A percentile compares a stretch with the other conserved stretches of the same genome.
phyloP scores from a whole-genome alignment of 202 grass and related monocot genomes.

The Sporobolus alterniflorus region DNA sequence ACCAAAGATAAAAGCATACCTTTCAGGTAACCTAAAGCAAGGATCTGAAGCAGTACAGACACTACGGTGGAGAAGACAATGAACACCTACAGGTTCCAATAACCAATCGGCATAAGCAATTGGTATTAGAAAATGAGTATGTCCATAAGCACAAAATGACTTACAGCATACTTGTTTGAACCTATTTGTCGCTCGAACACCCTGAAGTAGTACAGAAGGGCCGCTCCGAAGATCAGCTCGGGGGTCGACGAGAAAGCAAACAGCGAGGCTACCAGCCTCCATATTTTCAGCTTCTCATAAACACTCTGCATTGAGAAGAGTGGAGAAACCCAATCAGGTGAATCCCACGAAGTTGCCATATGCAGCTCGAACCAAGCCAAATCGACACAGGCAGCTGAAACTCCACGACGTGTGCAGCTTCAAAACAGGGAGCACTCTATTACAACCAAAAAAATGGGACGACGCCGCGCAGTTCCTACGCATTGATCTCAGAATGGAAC shows the following conservation, averaged over 20 bases:
- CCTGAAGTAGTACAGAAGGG: slow-evolving; percentile 91
- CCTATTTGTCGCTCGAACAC: slow-evolving; percentile 93
- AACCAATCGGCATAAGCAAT: slow-evolving; percentile 35
- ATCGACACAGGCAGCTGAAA: not conserved
- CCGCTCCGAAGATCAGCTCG: slow-evolving; percentile 86
- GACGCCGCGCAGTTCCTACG: not conserved
- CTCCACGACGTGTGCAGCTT: not conserved
- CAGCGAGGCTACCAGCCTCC: slow-evolving; percentile 67
- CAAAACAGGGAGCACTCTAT: not conserved
- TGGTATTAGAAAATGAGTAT: slow-evolving; percentile 10
- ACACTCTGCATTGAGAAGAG: slow-evolving; percentile 59
- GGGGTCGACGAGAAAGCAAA: slow-evolving; percentile 82
- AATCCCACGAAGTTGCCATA: not conserved
- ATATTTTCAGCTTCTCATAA: slow-evolving; percentile 64
- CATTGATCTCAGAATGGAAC: not conserved
- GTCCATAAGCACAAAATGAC: slow-evolving; percentile 6
- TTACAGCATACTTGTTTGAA: slow-evolving; percentile 95
- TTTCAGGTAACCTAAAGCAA: slow-evolving; percentile 84
- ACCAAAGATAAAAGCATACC: slow-evolving; percentile 36
- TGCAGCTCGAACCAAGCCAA: too few relatives aligned
- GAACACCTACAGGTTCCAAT: slow-evolving; percentile 66
- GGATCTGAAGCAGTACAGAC: slow-evolving; percentile 77
- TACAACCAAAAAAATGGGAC: not conserved
- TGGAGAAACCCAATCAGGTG: not conserved
- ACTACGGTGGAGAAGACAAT: slow-evolving; percentile 65